Conservation (phyloP, 495 filamentous ascomycete genomes). For the Annulohypoxylon bovei region DNA sequence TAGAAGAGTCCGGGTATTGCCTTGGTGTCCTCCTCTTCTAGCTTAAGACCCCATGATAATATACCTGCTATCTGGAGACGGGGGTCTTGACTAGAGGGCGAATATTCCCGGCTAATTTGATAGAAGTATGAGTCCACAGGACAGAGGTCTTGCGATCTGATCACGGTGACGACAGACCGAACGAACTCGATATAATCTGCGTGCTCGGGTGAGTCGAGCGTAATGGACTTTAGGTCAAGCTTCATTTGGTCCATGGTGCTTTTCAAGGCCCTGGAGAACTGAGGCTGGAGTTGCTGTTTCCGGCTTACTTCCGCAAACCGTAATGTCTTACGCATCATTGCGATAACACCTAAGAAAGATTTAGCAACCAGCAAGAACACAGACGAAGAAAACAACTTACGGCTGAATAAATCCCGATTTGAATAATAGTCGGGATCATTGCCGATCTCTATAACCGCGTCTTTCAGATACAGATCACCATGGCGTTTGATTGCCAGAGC, state of each 20-base stretch:
- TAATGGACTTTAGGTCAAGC: constrained; percentile 51
- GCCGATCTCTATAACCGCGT: constrained; percentile 42
- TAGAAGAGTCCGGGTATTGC: constrained; percentile 59
- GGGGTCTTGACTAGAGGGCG: constrained; percentile 59
- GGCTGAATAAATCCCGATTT: constrained; percentile 51
- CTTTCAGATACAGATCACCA: constrained; percentile 47
- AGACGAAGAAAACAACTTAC: constrained; percentile 22
- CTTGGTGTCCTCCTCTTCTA: constrained; percentile 53
- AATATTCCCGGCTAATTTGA: constrained; percentile 58
- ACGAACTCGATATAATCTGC: constrained; percentile 55
- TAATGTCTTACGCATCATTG: constrained; percentile 55
- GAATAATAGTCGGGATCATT: constrained; percentile 52
- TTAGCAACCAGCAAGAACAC: constrained; percentile 20
- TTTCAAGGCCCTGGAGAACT: constrained; percentile 51
- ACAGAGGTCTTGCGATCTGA: constrained; percentile 60
- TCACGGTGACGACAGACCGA: constrained; percentile 54
- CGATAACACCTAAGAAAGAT: constrained; percentile 41
- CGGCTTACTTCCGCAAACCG: constrained; percentile 35
- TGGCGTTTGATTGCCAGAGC: constrained; percentile 50
- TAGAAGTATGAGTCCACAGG: constrained; percentile 59
- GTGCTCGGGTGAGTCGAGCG: constrained; percentile 46
- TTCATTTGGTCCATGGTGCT: constrained; percentile 61
- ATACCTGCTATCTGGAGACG: constrained; percentile 60
- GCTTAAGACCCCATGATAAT: constrained; percentile 58
- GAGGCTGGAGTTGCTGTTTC: constrained; percentile 42